These are phyloP conservation scores for Chrysanthemum makinoi DNA, from an alignment of 129 eudicot genomes.

Conservation along the genomic window DNA sequence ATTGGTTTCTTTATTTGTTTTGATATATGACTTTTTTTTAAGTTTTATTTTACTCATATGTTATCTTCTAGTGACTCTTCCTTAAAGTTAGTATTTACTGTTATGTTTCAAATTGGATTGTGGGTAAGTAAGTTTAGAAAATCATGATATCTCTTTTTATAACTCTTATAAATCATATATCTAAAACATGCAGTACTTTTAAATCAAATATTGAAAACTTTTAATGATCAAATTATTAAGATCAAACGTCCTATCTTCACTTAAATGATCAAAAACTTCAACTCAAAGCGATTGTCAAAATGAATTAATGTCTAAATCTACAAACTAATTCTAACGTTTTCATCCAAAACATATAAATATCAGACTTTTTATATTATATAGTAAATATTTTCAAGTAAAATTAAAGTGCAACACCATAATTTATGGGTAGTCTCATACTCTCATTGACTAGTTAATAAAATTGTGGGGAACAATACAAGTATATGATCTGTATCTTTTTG, in stretches of 20 bases:
- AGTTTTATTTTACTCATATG: background rate
- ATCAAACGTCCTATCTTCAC: too few relatives aligned
- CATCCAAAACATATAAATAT: too few relatives aligned
- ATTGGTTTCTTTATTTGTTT: background rate
- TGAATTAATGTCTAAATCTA: too few relatives aligned
- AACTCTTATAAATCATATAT: too few relatives aligned
- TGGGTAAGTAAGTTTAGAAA: too few relatives aligned
- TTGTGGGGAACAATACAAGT: background rate
- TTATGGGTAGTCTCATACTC: conserved; percentile 7
- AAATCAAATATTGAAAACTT: background rate
- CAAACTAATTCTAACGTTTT: too few relatives aligned
- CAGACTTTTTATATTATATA: background rate
- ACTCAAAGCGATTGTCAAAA: too few relatives aligned
- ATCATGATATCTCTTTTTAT: too few relatives aligned
- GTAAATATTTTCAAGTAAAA: background rate
- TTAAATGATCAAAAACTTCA: too few relatives aligned
- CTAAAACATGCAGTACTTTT: too few relatives aligned
- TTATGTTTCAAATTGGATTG: background rate
- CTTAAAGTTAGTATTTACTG: background rate
- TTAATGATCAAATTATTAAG: too few relatives aligned
- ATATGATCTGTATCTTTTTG: background rate
- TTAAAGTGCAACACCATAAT: background rate
- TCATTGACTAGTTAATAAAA: background rate
- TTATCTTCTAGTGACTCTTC: background rate
- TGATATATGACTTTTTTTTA: background rate